Evolutionary conservation across 345 rosid genomes (phyloP).

Genomic region (Moringa oleifera): DNA sequence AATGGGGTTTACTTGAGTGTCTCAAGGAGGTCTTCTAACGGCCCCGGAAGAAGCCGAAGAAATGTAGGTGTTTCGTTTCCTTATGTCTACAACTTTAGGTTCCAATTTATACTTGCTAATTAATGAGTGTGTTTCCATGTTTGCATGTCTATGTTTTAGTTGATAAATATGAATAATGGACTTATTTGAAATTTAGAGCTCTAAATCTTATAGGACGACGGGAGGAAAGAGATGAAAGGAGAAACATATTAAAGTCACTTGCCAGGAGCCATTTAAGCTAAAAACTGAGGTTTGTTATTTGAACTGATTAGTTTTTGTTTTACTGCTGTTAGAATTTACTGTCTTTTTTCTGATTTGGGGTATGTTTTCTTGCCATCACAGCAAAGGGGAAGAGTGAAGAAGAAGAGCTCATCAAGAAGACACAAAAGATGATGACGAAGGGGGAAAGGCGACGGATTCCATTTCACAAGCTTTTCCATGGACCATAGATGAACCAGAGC

Average conservation of each 20-base stretch:
- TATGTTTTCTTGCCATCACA: slow-evolving; percentile 25
- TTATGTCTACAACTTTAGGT: not conserved
- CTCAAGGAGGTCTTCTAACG: slow-evolving; percentile 56
- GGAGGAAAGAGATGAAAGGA: slow-evolving; percentile 62
- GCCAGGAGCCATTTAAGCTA: slow-evolving; percentile 69
- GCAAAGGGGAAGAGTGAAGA: slow-evolving; percentile 90
- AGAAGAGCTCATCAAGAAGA: slow-evolving; percentile 77
- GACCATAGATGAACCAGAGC: slow-evolving; percentile 98
- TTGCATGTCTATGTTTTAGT: not conserved
- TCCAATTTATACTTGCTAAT: not conserved
- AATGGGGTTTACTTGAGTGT: slow-evolving; percentile 25
- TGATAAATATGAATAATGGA: too few relatives aligned
- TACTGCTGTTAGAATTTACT: too few relatives aligned
- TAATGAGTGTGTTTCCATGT: not conserved
- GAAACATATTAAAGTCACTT: slow-evolving; percentile 50
- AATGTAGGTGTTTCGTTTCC: slow-evolving; percentile 37
- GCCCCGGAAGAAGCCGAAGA: slow-evolving; percentile 66
- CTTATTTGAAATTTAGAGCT: slow-evolving; percentile 46
- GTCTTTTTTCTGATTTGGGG: not conserved
- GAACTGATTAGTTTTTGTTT: too few relatives aligned
- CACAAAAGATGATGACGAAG: slow-evolving; percentile 59
- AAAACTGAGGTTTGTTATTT: too few relatives aligned
- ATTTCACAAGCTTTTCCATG: slow-evolving; percentile 92
- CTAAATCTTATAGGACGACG: slow-evolving; percentile 54
- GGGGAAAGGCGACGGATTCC: slow-evolving; percentile 61